These are phyloP conservation scores for Claviceps cyperi DNA, from an alignment of 2,329 filamentous ascomycete species.

Conservation along the genomic window DNA sequence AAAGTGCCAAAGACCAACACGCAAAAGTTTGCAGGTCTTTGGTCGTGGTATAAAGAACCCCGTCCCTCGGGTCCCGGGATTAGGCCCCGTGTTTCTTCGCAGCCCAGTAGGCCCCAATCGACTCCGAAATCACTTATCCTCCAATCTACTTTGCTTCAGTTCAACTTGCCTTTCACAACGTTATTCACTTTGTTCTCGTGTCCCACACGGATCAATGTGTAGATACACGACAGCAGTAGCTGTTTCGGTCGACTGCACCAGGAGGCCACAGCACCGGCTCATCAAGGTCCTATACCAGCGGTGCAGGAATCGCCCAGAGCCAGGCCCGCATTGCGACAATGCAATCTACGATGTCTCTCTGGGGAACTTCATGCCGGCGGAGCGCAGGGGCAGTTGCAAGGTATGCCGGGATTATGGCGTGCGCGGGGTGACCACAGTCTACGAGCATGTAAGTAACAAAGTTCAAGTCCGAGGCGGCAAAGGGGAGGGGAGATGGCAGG, in stretches of 20 bases:
- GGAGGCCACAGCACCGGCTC: slow-evolving; percentile 1
- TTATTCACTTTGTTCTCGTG: too few relatives aligned
- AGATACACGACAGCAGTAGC: slow-evolving; percentile 1
- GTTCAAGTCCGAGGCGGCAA: background rate
- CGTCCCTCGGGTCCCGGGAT: too few relatives aligned
- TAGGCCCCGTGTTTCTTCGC: too few relatives aligned
- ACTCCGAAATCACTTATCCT: too few relatives aligned
- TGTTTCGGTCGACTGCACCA: background rate
- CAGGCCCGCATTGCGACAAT: background rate
- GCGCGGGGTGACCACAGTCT: slow-evolving; percentile 1
- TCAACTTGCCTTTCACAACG: too few relatives aligned
- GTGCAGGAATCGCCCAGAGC: background rate
- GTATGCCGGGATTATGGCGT: slow-evolving; percentile 2
- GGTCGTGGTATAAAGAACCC: too few relatives aligned
- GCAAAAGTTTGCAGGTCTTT: too few relatives aligned
- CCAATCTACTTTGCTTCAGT: too few relatives aligned
- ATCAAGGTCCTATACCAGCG: slow-evolving; percentile 2
- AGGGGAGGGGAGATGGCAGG: too few relatives aligned
- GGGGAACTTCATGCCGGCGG: background rate
- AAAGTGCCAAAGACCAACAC: too few relatives aligned
- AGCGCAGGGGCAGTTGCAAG: slow-evolving; percentile 1
- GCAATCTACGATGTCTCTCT: background rate
- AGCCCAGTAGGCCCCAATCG: too few relatives aligned
- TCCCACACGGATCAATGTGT: background rate
- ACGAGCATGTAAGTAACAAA: background rate